phyloP scores from a whole-genome alignment of 768 basidiomycete species.

The Rhodotorula paludigena region DNA sequence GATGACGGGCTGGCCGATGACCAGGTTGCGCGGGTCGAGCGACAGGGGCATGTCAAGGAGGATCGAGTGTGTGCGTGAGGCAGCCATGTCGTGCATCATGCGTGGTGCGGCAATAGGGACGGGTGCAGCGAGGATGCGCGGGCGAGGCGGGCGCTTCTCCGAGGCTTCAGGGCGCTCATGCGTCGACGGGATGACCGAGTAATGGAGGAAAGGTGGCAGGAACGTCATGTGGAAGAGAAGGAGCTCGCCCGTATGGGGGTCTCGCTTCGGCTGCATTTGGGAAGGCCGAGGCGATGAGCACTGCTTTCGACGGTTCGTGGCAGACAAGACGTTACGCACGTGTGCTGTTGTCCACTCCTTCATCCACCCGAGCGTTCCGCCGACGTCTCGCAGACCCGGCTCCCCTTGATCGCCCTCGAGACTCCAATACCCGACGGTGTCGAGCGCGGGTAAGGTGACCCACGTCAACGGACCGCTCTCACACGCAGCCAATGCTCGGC shows the following conservation, averaged over 20 bases:
- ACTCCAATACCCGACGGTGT: constrained; percentile 47
- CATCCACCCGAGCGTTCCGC: constrained; percentile 38
- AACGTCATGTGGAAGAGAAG: constrained; percentile 40
- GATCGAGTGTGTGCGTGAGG: constrained; percentile 47
- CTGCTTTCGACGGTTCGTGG: neutral
- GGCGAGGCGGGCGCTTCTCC: constrained; percentile 13
- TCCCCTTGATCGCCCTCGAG: constrained; percentile 37
- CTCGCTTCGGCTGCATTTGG: constrained; percentile 34
- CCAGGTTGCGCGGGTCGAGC: constrained; percentile 47
- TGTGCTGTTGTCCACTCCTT: constrained; percentile 40
- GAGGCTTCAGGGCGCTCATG: neutral
- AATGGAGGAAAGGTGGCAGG: constrained; percentile 40
- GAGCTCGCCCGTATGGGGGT: constrained; percentile 43
- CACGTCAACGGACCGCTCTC: constrained; percentile 48
- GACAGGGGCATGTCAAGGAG: constrained; percentile 50
- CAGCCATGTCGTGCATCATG: constrained; percentile 51
- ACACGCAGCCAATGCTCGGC: constrained; percentile 48
- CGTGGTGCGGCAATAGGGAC: constrained; percentile 31
- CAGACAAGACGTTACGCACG: neutral
- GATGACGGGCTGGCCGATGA: constrained; percentile 45
- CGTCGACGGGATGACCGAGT: constrained; percentile 41
- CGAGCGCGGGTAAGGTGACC: constrained; percentile 48
- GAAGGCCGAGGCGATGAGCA: neutral
- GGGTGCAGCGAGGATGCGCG: constrained; percentile 29
- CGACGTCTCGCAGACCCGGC: constrained; percentile 27